Evolutionary conservation across 2,329 filamentous ascomycete genomes (phyloP).

Genomic region (Malbranchea cinnamomea): DNA sequence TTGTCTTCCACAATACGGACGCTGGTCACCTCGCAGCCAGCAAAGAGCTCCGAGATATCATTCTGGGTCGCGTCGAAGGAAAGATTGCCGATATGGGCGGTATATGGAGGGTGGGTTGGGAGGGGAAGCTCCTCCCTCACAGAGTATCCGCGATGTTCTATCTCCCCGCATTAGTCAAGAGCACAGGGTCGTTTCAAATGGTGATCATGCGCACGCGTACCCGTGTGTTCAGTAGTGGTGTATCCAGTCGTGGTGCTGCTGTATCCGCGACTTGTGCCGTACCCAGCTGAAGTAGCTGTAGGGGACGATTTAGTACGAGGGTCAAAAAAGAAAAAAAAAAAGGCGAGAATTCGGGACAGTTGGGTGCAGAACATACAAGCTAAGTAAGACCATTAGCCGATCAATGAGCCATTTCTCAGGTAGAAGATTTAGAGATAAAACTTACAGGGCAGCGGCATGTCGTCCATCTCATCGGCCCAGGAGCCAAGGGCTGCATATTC

Average conservation of each 20-base stretch:
- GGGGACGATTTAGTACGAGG: conserved; percentile 1
- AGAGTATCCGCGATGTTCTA: conserved; percentile 25
- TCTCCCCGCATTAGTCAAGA: too few species aligned
- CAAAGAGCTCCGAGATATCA: conserved; percentile 75
- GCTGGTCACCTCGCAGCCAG: conserved; percentile 69
- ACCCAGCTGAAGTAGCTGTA: too few species aligned
- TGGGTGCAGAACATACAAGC: too few species aligned
- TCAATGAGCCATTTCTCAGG: conserved; percentile 5
- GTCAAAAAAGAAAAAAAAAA: conserved; percentile 5
- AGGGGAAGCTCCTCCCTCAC: conserved; percentile 60
- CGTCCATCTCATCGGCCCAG: conserved; percentile 98
- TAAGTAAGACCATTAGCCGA: conserved; percentile 13
- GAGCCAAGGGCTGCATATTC: conserved; percentile 54
- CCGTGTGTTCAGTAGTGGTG: too few species aligned
- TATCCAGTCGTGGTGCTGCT: too few species aligned
- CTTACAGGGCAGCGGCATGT: conserved; percentile 59
- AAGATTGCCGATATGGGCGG: conserved; percentile 89
- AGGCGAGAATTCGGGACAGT: background rate
- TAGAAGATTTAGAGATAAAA: conserved; percentile 13
- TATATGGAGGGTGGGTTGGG: conserved; percentile 84
- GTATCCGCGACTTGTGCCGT: too few species aligned
- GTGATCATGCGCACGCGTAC: too few species aligned
- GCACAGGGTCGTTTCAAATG: too few species aligned
- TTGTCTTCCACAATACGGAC: conserved; percentile 97
- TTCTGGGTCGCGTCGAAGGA: conserved; percentile 83